These are phyloP conservation scores for Eucalyptus sp. DNA, from an alignment of 345 rosid species.

Conservation along the genomic window DNA sequence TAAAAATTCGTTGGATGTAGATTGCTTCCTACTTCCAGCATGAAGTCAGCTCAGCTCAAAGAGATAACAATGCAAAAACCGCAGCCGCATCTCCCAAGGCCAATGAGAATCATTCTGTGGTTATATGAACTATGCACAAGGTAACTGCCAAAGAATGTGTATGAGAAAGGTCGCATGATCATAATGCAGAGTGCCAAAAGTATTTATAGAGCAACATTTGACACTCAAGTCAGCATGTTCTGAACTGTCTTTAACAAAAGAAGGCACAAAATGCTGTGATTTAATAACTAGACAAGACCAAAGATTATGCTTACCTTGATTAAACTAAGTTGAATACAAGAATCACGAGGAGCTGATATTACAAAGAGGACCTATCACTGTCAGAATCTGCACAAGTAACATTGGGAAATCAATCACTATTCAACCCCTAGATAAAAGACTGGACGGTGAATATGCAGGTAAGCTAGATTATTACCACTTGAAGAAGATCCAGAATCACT, in stretches of 20 bases:
- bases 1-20: not conserved
- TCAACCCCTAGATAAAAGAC: not conserved
- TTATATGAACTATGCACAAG: not conserved
- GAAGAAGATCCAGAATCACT: slow-evolving; percentile 41
- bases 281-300: not conserved
- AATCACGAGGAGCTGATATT: slow-evolving; percentile 8
- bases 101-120: not conserved
- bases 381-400: slow-evolving; percentile 26
- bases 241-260: not conserved
- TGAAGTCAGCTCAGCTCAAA: not conserved
- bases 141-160: not conserved
- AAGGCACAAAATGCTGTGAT: not conserved
- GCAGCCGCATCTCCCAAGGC: not conserved
- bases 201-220: not conserved
- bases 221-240: not conserved
- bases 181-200: not conserved
- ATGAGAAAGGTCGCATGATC: not conserved
- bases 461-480: slow-evolving; percentile 12
- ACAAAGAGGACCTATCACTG: slow-evolving; percentile 20
- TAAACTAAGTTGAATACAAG: not conserved
- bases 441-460: not conserved
- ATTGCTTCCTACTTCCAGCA: not conserved
- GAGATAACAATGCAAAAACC: not conserved
- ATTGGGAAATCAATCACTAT: not conserved
- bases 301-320: not conserved